Evolutionary conservation across 441 rosid genomes (phyloP), one percentile per base, ranked within the genome.

Genomic region (Gossypium davidsonii): DNA sequence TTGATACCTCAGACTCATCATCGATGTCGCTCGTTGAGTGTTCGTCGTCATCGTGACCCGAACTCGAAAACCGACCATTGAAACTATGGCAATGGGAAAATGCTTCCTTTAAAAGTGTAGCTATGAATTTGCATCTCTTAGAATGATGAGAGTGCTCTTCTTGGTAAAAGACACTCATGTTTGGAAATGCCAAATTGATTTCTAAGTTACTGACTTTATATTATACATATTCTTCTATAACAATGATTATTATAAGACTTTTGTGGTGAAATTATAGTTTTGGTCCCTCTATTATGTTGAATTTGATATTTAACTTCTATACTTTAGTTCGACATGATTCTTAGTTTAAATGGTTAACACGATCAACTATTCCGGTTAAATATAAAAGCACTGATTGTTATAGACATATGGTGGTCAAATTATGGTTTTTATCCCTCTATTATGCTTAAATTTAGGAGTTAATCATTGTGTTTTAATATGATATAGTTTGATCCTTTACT

Each of bases 1-100:
- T 37, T 56, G 60, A 23, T 85, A 89, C 97, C 82, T 91, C 92
- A 78, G 86, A 86, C 20, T 89, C 93, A 44, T 89, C 82, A 7
- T 85, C 80, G 2, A 81, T 70, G 34, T 83, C 91, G 34, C 70
- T 83, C 34, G 72, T 48, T 63, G 76, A 67, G 58, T 76, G 25
- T 11, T 85, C 87, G 64, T 84, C 85, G 63, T 83, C 83, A 0
- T 37, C 10, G 44, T 84, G 86, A 64, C 82, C 75, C 2, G 88
- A 78, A 68, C 26, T 60, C 0, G 85, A 77, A 76, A 83, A 64
- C 73, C 76, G 77, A 10, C 89, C 79, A 42, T 81, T 70, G 79
- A 87, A 88, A 62, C 60, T 76, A 59, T 73, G 78, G 78, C 97
- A 94, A 65, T 76, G 82, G 48, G 84, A 83, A 74, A 94, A 83